phyloP scores from a whole-genome alignment of 2,329 filamentous ascomycete genomes.

The Trichoderma sp. region DNA sequence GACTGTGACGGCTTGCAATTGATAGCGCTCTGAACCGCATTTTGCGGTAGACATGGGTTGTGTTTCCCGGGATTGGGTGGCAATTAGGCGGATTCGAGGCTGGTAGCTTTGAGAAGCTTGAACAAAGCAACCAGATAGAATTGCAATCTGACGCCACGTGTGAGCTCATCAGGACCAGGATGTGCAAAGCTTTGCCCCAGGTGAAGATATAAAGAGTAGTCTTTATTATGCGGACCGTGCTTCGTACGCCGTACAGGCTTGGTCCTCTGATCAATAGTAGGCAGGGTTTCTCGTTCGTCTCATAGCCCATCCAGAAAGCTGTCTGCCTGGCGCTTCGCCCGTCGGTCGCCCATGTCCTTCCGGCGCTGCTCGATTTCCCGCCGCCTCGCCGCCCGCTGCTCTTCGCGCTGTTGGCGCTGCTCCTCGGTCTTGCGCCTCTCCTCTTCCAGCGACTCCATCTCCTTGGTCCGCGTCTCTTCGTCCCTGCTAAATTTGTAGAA shows the following conservation, averaged over 20 bases:
- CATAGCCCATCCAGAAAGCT: conserved; percentile 66
- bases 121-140: not conserved
- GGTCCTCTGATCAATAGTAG: not conserved
- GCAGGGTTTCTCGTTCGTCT: not conserved
- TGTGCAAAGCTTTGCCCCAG: not conserved
- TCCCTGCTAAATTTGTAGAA: conserved; percentile 90
- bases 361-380: conserved; percentile 65
- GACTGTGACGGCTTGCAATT: not conserved
- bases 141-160: not conserved
- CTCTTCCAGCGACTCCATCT: conserved; percentile 74
- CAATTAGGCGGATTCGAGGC: not conserved
- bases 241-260: not conserved
- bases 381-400: conserved; percentile 59
- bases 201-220: not conserved
- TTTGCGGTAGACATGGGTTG: not conserved
- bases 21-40: no score
- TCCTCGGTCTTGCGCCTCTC: conserved; percentile 70
- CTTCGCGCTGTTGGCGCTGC: conserved; percentile 57
- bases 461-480: conserved; percentile 61
- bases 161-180: not conserved
- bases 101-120: not conserved
- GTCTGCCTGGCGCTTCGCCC: conserved; percentile 69
- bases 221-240: not conserved
- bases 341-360: conserved; percentile 60
- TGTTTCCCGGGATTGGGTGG: not conserved